These are phyloP conservation scores for Cydonia oblonga DNA, from an alignment of 331 rosid genomes.

Conservation along the genomic window DNA sequence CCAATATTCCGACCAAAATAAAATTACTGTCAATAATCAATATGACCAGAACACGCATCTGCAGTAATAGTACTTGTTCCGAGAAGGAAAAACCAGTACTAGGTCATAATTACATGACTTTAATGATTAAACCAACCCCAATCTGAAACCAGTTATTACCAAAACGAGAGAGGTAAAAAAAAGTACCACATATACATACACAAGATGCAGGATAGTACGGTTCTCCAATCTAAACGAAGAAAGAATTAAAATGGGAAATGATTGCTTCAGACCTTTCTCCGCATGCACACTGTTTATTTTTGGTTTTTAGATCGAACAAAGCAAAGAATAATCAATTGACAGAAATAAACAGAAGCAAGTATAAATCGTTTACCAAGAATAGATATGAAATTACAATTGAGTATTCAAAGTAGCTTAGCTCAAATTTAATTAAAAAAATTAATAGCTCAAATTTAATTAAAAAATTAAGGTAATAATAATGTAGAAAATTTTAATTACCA, in stretches of 20 bases:
- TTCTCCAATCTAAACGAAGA: background rate
- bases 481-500: constrained; percentile 17
- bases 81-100: background rate
- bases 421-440: no score
- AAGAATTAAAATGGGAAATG: background rate
- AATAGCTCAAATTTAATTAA: background rate
- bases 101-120: background rate
- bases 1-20: background rate
- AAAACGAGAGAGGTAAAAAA: background rate
- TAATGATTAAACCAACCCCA: constrained; percentile 13
- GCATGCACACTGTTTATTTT: background rate
- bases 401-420: background rate
- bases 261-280: background rate
- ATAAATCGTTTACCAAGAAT: no score
- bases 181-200: background rate
- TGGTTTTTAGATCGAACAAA: background rate
- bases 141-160: background rate
- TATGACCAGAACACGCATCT: background rate
- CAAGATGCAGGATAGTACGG: background rate
- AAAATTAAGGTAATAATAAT: background rate
- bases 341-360: background rate
- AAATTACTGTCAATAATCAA: background rate
- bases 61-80: background rate
- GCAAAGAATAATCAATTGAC: background rate
- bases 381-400: background rate